Evolutionary conservation across 2,329 filamentous ascomycete species (phyloP).

Genomic region (Ophiosphaerella korrae): DNA sequence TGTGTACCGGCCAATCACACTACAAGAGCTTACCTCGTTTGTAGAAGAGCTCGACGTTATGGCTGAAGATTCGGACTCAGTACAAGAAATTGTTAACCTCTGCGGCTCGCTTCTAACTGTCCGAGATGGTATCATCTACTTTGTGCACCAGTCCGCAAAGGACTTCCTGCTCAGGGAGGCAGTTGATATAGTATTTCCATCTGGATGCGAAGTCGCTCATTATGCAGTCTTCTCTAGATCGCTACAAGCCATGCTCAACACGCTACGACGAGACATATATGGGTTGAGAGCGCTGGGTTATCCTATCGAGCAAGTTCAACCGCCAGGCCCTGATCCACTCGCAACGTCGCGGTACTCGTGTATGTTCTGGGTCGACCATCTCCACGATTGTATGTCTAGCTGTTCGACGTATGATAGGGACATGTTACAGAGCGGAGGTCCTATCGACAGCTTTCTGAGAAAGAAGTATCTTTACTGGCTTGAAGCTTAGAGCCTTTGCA

Average conservation of each 20-base stretch:
- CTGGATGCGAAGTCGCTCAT: background rate
- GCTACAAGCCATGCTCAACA: slow-evolving; percentile 16
- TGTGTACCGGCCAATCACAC: slow-evolving; percentile 11
- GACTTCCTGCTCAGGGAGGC: slow-evolving; percentile 42
- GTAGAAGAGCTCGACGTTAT: slow-evolving; percentile 2
- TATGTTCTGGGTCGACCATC: slow-evolving; percentile 43
- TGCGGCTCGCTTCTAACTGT: slow-evolving; percentile 51
- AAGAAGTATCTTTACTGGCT: too few relatives aligned
- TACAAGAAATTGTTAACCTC: slow-evolving; percentile 3
- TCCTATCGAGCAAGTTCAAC: slow-evolving; percentile 19
- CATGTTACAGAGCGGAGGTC: slow-evolving; percentile 1
- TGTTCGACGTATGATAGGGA: background rate
- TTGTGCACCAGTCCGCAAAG: too few relatives aligned
- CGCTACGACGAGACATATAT: slow-evolving; percentile 31
- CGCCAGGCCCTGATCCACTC: slow-evolving; percentile 31
- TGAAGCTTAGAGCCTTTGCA: too few relatives aligned
- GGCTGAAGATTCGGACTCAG: background rate
- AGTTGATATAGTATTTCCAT: background rate
- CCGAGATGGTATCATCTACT: slow-evolving; percentile 26
- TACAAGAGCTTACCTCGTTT: slow-evolving; percentile 1
- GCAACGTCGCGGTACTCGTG: slow-evolving; percentile 30
- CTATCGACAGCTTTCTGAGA: slow-evolving; percentile 6
- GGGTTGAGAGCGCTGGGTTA: slow-evolving; percentile 16
- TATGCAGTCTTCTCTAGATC: background rate
- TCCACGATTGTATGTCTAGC: slow-evolving; percentile 20